Percentiles rank a stretch among this genome's conserved stretches.
These are phyloP conservation scores for Kluyveromyces aestuarii DNA, from an alignment of 805 yeast species.

Conservation along the genomic window DNA sequence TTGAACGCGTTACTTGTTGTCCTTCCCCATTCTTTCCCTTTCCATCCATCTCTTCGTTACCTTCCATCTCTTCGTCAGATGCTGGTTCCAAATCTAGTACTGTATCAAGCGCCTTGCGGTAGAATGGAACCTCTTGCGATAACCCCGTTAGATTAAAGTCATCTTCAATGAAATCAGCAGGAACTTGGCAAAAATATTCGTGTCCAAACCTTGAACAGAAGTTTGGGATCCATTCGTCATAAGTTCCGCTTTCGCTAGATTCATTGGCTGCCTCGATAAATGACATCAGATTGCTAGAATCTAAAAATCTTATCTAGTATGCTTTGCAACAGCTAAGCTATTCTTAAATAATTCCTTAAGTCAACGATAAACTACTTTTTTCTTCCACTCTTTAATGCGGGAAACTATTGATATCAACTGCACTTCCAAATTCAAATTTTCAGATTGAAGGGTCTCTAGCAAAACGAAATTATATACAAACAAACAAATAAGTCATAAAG, in stretches of 20 bases:
- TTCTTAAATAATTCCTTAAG: background rate
- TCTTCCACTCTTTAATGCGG: background rate
- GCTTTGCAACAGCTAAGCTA: no score
- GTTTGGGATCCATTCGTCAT: conserved; percentile 72
- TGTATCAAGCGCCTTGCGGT: conserved; percentile 84
- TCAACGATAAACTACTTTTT: background rate
- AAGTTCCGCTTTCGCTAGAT: conserved; percentile 19
- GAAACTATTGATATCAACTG: background rate
- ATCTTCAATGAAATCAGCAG: conserved; percentile 89
- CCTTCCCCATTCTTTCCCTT: conserved; percentile 11
- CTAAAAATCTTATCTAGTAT: background rate
- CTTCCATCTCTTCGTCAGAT: conserved; percentile 31
- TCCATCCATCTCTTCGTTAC: conserved; percentile 10
- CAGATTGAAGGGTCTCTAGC: background rate
- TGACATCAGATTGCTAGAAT: background rate
- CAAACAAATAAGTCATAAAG: background rate
- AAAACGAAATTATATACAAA: background rate
- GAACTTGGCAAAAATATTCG: conserved; percentile 86
- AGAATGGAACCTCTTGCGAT: conserved; percentile 76
- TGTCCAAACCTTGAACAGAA: conserved; percentile 75
- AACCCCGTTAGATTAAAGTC: conserved; percentile 93
- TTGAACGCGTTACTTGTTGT: conserved; percentile 42
- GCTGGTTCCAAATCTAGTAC: conserved; percentile 70
- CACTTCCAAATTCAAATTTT: background rate
- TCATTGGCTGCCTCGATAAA: conserved; percentile 6